Conservation (phyloP, 768 basidiomycete species). For the Terana coerulea region DNA sequence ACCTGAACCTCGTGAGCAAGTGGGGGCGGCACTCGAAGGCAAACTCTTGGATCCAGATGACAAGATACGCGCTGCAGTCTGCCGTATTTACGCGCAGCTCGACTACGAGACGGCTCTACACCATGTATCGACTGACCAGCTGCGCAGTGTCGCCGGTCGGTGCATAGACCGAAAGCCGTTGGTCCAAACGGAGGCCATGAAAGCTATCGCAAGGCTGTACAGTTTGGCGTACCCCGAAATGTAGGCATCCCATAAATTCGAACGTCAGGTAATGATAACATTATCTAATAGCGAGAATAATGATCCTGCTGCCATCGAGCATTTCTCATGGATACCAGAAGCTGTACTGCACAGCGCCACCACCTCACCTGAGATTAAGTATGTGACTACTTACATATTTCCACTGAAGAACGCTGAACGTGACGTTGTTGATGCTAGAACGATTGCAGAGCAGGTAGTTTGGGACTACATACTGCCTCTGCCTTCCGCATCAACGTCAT, state of each 20-base stretch:
- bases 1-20: slow-evolving; percentile 58
- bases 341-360: slow-evolving; percentile 55
- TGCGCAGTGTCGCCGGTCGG: slow-evolving; percentile 65
- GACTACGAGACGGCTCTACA: slow-evolving; percentile 92
- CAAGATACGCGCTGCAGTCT: slow-evolving; percentile 80
- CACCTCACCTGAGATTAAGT: slow-evolving; percentile 59
- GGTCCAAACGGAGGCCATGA: slow-evolving; percentile 75
- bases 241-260: slow-evolving; percentile 41
- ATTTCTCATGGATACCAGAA: slow-evolving; percentile 94
- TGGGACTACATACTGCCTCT: slow-evolving; percentile 81
- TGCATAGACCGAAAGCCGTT: slow-evolving; percentile 73
- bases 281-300: slow-evolving; percentile 63
- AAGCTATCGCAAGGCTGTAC: slow-evolving; percentile 73
- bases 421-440: slow-evolving; percentile 32
- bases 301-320: slow-evolving; percentile 63
- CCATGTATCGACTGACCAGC: slow-evolving; percentile 61
- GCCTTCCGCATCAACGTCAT: slow-evolving; percentile 46
- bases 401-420: too few species aligned
- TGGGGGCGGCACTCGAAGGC: slow-evolving; percentile 59
- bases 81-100: slow-evolving; percentile 74
- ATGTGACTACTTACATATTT: slow-evolving; percentile 16
- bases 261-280: too few species aligned
- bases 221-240: slow-evolving; percentile 85
- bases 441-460: slow-evolving; percentile 62
- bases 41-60: slow-evolving; percentile 90